Evolutionary conservation across 2,329 filamentous ascomycete species (phyloP).

Genomic region (Teratosphaeria nubilosa): DNA sequence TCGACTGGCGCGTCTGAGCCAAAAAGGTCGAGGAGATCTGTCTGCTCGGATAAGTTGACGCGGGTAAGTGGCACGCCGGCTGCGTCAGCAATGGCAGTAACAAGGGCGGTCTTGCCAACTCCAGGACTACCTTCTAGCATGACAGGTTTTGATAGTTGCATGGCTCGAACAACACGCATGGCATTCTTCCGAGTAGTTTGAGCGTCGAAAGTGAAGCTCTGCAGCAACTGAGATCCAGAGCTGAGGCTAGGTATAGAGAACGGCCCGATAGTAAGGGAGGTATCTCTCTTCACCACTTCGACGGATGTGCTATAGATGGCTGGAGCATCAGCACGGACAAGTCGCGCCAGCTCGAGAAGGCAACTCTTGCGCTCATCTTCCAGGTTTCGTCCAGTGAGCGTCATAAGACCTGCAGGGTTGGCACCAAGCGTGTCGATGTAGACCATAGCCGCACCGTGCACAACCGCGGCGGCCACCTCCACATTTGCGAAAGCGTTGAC

Average conservation of each 20-base stretch:
- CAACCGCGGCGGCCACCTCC: constrained; percentile 29
- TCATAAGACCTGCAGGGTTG: constrained; percentile 80
- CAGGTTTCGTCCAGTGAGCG: constrained; percentile 60
- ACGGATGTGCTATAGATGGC: constrained; percentile 56
- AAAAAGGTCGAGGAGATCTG: constrained; percentile 93
- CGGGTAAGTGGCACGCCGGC: constrained; percentile 76
- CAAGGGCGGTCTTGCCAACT: constrained; percentile 91
- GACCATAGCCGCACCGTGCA: constrained; percentile 89
- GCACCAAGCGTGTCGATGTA: constrained; percentile 93
- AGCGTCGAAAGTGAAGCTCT: constrained; percentile 65
- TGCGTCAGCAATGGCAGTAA: constrained; percentile 71
- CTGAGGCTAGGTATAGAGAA: constrained; percentile 52
- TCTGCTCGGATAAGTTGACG: constrained; percentile 97
- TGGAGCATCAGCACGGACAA: constrained; percentile 55
- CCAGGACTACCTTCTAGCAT: constrained; percentile 94
- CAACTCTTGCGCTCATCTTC: constrained; percentile 62
- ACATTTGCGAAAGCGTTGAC: constrained; percentile 48
- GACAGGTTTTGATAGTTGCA: constrained; percentile 84
- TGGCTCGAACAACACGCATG: constrained; percentile 78
- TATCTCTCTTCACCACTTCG: constrained; percentile 45
- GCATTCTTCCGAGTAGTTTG: constrained; percentile 84
- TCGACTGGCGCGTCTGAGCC: constrained; percentile 93
- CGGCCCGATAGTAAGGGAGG: constrained; percentile 56
- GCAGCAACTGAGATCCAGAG: constrained; percentile 26
- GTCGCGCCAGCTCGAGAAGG: constrained; percentile 57